phyloP scores from a whole-genome alignment of 2,329 filamentous ascomycete genomes.

The Fusarium nisikadoi region DNA sequence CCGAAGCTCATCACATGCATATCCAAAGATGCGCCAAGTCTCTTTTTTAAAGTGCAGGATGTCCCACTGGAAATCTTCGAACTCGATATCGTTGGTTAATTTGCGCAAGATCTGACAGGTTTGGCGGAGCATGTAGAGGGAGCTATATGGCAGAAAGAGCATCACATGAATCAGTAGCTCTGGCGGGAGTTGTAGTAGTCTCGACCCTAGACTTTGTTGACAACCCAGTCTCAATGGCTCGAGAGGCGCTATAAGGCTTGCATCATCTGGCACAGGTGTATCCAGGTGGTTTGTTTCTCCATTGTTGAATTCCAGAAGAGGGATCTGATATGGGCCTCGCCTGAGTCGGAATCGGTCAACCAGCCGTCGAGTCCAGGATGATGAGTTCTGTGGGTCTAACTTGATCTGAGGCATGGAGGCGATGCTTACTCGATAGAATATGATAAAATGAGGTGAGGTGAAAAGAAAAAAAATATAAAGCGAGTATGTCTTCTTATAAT shows the following conservation, averaged over 20 bases:
- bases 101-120: background rate
- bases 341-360: no score
- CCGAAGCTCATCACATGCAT: no score
- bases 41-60: background rate
- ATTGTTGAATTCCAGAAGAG: fast-evolving
- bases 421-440: no score
- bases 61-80: background rate
- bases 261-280: background rate
- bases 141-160: background rate
- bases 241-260: fast-evolving
- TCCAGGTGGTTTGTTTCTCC: fast-evolving
- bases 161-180: background rate
- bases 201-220: fast-evolving
- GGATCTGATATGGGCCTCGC: background rate
- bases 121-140: slow-evolving; percentile 6
- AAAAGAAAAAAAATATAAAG: no score
- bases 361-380: no score
- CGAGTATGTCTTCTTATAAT: no score
- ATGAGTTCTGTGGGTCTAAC: no score
- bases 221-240: fast-evolving
- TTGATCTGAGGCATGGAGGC: no score
- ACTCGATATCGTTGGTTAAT: background rate
- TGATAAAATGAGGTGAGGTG: no score
- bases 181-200: background rate
- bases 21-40: no score